A percentile compares a stretch with the other conserved stretches of the same genome.
phyloP scores from a whole-genome alignment of 108 stramenopile genomes.

The Epithemia pelagica region DNA sequence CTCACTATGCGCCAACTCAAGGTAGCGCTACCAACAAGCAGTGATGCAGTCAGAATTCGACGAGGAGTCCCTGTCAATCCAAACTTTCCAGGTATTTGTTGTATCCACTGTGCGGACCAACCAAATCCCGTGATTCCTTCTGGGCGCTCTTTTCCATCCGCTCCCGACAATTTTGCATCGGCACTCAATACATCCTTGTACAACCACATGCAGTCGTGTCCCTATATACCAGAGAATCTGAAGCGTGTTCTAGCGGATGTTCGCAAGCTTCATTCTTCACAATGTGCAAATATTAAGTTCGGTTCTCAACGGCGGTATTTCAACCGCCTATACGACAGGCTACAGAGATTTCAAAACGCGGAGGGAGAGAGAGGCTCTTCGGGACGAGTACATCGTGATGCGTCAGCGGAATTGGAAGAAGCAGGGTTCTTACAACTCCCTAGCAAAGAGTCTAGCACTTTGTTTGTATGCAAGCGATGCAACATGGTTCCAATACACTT shows the following conservation, averaged over 20 bases:
- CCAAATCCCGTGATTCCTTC: constrained; percentile 8
- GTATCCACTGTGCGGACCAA: constrained; percentile 17
- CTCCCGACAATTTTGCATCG: constrained; percentile 50
- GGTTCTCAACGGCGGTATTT: constrained; percentile 51
- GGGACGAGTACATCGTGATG: background rate
- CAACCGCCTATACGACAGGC: constrained; percentile 25
- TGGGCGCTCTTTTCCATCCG: constrained; percentile 43
- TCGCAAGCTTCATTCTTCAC: constrained; percentile 37
- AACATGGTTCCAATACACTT: constrained; percentile 40
- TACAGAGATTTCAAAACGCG: background rate
- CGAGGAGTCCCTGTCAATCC: constrained; percentile 3
- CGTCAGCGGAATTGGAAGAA: constrained; percentile 1
- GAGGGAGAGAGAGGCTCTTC: background rate
- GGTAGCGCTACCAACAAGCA: constrained; percentile 23
- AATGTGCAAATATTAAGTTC: constrained; percentile 33
- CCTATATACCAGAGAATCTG: constrained; percentile 17
- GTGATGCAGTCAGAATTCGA: constrained; percentile 24
- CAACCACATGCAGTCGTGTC: constrained; percentile 45
- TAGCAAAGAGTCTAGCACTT: constrained; percentile 10
- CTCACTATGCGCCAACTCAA: constrained; percentile 44
- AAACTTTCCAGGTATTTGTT: constrained; percentile 14
- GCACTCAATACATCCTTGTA: constrained; percentile 41
- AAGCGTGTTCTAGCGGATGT: constrained; percentile 26
- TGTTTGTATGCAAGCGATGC: constrained; percentile 30
- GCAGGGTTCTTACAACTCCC: constrained; percentile 12